phyloP scores from a whole-genome alignment of 2,329 filamentous ascomycete species.

The Colletotrichum eremochloae region DNA sequence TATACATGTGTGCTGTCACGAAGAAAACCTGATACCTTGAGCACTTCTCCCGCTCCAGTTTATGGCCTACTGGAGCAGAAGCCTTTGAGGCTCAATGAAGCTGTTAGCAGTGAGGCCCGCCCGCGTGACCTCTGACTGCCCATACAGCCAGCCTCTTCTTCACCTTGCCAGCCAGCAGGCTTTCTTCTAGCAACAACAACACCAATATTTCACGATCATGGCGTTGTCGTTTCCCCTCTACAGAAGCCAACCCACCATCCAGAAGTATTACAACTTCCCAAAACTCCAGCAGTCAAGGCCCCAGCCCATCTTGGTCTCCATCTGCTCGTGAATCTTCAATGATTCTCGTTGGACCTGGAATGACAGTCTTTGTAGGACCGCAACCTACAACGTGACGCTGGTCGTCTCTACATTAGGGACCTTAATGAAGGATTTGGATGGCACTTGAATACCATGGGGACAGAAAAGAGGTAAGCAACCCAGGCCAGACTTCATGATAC shows the following conservation, averaged over 20 bases:
- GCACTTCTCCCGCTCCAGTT: neutral
- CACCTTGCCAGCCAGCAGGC: too few species aligned
- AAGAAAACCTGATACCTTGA: neutral
- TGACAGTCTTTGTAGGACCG: neutral
- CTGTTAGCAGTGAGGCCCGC: too few species aligned
- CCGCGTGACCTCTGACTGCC: too few species aligned
- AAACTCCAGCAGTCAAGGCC: neutral
- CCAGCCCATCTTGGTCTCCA: neutral
- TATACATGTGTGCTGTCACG: neutral
- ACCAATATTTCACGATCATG: too few species aligned
- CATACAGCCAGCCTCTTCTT: too few species aligned
- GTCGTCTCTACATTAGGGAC: neutral
- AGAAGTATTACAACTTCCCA: neutral
- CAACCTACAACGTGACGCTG: neutral
- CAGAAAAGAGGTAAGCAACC: neutral
- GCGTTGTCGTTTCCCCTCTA: too few species aligned
- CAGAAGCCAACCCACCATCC: too few species aligned
- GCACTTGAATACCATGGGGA: neutral
- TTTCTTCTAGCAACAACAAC: too few species aligned
- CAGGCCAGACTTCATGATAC: too few species aligned
- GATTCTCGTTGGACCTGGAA: neutral
- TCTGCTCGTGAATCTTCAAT: neutral
- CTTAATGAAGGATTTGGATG: neutral
- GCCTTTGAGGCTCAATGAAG: neutral
- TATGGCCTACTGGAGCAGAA: neutral